Evolutionary conservation across 2,329 filamentous ascomycete species (phyloP).

Genomic region (Fusarium mexicanum): DNA sequence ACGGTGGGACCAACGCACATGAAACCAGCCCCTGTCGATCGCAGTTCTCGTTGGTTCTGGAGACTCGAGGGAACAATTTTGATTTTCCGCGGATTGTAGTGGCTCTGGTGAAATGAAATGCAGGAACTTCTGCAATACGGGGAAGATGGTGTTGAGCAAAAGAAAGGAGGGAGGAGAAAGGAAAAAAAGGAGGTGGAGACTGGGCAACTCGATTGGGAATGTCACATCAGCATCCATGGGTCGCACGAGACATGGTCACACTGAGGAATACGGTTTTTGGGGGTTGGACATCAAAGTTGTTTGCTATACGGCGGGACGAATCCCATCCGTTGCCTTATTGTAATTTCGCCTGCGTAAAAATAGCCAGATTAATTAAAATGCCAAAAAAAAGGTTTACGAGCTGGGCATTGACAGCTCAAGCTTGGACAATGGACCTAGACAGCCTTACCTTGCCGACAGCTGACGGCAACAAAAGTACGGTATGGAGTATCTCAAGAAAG

Average conservation of each 20-base stretch:
- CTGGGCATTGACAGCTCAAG: neutral
- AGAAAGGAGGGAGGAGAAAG: neutral
- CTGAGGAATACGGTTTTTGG: neutral
- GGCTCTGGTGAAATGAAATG: neutral
- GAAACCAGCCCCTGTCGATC: conserved; percentile 27
- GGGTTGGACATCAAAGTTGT: neutral
- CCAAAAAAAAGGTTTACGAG: neutral
- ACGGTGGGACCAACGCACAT: conserved; percentile 5
- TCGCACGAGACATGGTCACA: neutral
- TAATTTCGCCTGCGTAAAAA: neutral
- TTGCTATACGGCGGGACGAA: neutral
- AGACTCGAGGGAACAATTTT: no score
- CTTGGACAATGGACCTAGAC: neutral
- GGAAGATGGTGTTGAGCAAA: neutral
- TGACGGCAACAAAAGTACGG: neutral
- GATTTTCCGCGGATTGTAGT: neutral
- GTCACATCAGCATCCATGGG: neutral
- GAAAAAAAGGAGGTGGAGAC: conserved; percentile 1
- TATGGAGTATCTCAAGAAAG: neutral
- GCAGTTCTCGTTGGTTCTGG: neutral
- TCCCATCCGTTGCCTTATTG: neutral
- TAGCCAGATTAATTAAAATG: neutral
- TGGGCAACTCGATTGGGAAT: conserved; percentile 1
- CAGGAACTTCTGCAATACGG: neutral
- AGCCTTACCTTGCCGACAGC: neutral